phyloP scores from a whole-genome alignment of 768 basidiomycete species.

The Tulasnella sp. region DNA sequence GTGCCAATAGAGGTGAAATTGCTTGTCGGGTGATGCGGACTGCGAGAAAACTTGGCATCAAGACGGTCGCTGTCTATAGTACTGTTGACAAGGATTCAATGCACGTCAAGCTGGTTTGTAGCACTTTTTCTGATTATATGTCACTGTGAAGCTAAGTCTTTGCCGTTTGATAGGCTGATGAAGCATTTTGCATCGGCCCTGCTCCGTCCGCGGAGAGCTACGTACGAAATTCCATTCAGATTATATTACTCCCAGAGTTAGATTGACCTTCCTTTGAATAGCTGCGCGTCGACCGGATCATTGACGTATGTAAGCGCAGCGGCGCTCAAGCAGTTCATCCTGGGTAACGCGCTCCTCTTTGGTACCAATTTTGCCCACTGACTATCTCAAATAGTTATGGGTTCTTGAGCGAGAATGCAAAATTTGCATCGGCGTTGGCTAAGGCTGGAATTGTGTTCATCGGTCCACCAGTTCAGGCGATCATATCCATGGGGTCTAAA shows the following conservation, averaged over 20 bases:
- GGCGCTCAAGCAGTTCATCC: constrained; percentile 95
- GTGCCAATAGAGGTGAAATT: constrained; percentile 65
- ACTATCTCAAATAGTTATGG: constrained; percentile 44
- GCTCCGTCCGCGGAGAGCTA: constrained; percentile 82
- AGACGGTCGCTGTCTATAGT: constrained; percentile 85
- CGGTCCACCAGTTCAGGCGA: constrained; percentile 78
- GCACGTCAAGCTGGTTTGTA: constrained; percentile 63
- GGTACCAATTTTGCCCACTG: background rate
- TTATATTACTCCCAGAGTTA: background rate
- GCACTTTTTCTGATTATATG: background rate
- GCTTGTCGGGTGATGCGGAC: constrained; percentile 92
- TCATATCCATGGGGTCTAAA: constrained; percentile 91
- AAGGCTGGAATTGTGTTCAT: constrained; percentile 78
- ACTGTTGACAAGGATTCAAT: constrained; percentile 71
- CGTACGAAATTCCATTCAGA: constrained; percentile 37
- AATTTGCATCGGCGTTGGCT: constrained; percentile 62
- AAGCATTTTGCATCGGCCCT: constrained; percentile 89
- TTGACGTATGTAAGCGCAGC: constrained; percentile 65
- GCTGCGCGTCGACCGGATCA: constrained; percentile 80
- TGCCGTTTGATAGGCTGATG: constrained; percentile 46
- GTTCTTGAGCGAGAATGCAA: constrained; percentile 84
- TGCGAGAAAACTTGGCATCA: constrained; percentile 74
- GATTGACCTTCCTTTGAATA: constrained; percentile 24
- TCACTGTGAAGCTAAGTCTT: background rate
- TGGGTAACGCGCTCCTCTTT: constrained; percentile 39